Conservation (phyloP, 306 rosid species). For the Adenanthera pavonina region DNA sequence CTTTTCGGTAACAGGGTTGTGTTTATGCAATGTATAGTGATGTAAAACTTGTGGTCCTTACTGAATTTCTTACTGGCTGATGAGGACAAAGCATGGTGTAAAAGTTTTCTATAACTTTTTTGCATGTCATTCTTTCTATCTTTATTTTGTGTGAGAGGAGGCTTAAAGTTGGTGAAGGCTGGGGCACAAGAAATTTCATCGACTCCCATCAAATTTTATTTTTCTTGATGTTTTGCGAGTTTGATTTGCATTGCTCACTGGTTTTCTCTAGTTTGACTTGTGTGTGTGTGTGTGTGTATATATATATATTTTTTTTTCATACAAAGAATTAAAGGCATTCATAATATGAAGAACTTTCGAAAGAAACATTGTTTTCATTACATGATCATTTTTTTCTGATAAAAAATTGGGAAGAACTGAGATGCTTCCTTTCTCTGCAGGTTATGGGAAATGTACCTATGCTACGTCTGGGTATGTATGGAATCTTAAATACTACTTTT, state of each 20-base stretch:
- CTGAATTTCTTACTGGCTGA: conserved; percentile 32
- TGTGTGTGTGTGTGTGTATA: no score
- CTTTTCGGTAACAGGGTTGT: conserved; percentile 19
- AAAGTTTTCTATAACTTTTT: conserved; percentile 28
- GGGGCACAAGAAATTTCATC: conserved; percentile 7
- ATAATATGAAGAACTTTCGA: not conserved
- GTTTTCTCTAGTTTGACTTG: not conserved
- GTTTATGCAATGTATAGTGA: conserved; percentile 4
- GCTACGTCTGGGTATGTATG: conserved; percentile 67
- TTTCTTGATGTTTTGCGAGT: no score
- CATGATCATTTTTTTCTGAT: not conserved
- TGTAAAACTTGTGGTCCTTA: conserved; percentile 18
- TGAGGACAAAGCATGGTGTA: not conserved
- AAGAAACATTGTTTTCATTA: not conserved
- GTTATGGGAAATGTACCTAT: conserved; percentile 77
- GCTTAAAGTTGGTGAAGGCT: conserved; percentile 1
- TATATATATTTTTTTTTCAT: not conserved
- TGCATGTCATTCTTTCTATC: conserved; percentile 11
- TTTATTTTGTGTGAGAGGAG: not conserved
- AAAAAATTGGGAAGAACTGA: conserved; percentile 4
- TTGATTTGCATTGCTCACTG: conserved; percentile 1
- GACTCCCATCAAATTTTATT: not conserved
- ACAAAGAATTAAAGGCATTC: not conserved
- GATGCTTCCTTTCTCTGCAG: conserved; percentile 47
- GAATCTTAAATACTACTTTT: conserved; percentile 5